Base-by-base conservation (phyloP, 495 filamentous ascomycete genomes). In the Articulospora tetracladia region DNA sequence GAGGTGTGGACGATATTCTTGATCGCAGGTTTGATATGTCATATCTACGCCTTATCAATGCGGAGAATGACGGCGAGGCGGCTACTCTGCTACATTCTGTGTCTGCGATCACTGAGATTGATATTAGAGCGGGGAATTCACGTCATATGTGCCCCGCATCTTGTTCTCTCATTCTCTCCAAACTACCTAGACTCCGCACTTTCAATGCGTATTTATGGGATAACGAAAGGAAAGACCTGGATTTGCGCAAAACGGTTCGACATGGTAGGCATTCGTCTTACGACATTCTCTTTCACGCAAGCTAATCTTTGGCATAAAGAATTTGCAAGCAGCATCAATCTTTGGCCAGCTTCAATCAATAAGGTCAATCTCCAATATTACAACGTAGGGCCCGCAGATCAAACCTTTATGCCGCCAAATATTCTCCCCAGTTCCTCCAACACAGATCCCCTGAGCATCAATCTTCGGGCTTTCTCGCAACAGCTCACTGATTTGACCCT, bases 331-430 rank as follows among this genome's bases (percentile, higher is more conserved):
- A 26, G 19, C 32, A 57, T 57, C 23, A 25, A 26, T 44, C 17
- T 41, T 26, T 57, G 30, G 36, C 54, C 54, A 24, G 30, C 54
- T 26, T 44, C 54, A 26, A 57, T 57, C 26, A 39, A 41, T 11
- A 17, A 41, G 11, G 22, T 25, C 54, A 22, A 46, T 41, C 20
- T 57, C 30, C 36, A 39, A n/a, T 57, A 57, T 41, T 46, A 26
- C 54, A 44, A 57, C 23, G 36, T 41, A 25, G 22, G 28, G 26
- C 54, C 54, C 23, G 22, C 28, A 57, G 36, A 57, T 57, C 32
- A 57, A 41, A 44, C 54, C 36, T 57, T 57, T 41, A 41, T 44
- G 32, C 54, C 54, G 22, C 54, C 54, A 57, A 46, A 57, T 23
- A 57, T 57, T 25, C 15, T 46, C 54, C 32, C 54, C 32, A 44